A percentile compares a stretch with the other conserved stretches of the same genome.
Evolutionary conservation across 768 basidiomycete species (phyloP).

Genomic region (Porphyrellus cyaneotinctus): DNA sequence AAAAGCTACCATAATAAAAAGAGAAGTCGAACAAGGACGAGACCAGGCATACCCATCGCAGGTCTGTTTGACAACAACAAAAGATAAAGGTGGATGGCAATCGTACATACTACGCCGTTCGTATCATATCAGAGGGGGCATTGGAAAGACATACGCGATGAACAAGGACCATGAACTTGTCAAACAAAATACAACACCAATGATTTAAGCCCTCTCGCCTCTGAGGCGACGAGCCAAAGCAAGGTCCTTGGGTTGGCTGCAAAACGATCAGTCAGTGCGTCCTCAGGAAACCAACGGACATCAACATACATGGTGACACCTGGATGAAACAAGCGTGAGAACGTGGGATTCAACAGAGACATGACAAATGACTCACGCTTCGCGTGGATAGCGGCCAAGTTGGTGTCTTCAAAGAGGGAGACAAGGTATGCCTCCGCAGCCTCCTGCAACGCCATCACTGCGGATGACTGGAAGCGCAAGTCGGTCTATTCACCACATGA

Average conservation of each 20-base stretch:
- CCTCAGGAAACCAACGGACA: not conserved
- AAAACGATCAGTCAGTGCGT: slow-evolving; percentile 17
- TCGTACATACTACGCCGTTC: slow-evolving; percentile 31
- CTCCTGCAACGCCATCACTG: slow-evolving; percentile 91
- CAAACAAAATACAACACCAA: not conserved
- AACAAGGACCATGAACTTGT: slow-evolving; percentile 1
- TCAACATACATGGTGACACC: slow-evolving; percentile 55
- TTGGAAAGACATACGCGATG: slow-evolving; percentile 14
- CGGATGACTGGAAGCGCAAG: slow-evolving; percentile 93
- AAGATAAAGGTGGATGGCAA: slow-evolving; percentile 2
- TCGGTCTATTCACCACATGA: slow-evolving; percentile 53
- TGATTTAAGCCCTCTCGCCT: slow-evolving; percentile 71
- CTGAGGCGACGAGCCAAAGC: slow-evolving; percentile 83
- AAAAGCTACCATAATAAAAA: slow-evolving; percentile 1
- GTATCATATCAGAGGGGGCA: slow-evolving; percentile 24
- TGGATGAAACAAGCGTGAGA: slow-evolving; percentile 19
- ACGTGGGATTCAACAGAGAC: not conserved
- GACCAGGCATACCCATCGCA: not conserved
- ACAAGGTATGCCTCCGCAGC: slow-evolving; percentile 89
- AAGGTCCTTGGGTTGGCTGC: slow-evolving; percentile 83
- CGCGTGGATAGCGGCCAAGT: slow-evolving; percentile 88
- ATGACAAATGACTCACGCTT: slow-evolving; percentile 48
- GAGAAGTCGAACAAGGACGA: not conserved
- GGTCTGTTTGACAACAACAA: slow-evolving; percentile 10
- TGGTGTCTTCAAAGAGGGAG: slow-evolving; percentile 84